Percentiles rank a stretch among this genome's conserved stretches.
Evolutionary conservation across 2,329 filamentous ascomycete genomes (phyloP).

Genomic region (Apiospora pterosperma): DNA sequence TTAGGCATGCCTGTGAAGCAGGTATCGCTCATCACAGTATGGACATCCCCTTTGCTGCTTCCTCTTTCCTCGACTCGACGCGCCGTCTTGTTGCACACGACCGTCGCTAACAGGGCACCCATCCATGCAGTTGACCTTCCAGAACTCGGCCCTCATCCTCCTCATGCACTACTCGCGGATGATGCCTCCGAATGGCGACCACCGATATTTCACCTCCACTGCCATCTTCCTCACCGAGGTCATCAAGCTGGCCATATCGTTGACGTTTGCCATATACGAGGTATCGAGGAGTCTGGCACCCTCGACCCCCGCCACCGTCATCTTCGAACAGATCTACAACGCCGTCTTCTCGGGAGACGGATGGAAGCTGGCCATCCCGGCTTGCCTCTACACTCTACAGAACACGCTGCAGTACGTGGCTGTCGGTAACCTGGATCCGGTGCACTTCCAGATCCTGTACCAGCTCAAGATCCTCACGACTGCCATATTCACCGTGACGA

Average conservation of each 20-base stretch:
- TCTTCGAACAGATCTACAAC: constrained; percentile 76
- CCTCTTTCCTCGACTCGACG: neutral
- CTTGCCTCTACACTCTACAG: constrained; percentile 82
- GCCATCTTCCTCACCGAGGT: constrained; percentile 93
- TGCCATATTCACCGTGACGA: constrained; percentile 77
- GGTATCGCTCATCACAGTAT: constrained; percentile 62
- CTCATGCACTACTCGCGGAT: constrained; percentile 93
- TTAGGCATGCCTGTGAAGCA: constrained; percentile 67
- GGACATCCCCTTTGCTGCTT: neutral
- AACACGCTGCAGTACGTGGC: constrained; percentile 94
- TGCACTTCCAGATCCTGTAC: constrained; percentile 90
- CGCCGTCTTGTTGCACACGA: constrained; percentile 13
- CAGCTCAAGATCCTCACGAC: constrained; percentile 93
- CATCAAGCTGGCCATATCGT: constrained; percentile 80
- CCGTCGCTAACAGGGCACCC: constrained; percentile 17
- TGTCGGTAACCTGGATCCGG: constrained; percentile 84
- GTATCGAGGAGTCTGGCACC: constrained; percentile 74
- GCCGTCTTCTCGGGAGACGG: constrained; percentile 85
- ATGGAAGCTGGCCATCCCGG: constrained; percentile 92
- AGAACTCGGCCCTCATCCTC: constrained; percentile 76
- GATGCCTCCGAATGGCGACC: constrained; percentile 80
- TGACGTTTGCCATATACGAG: constrained; percentile 86
- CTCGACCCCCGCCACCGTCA: constrained; percentile 73
- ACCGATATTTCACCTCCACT: constrained; percentile 90
- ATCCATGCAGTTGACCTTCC: constrained; percentile 64